These are phyloP conservation scores for Pleurostoma richardsiae DNA, from an alignment of 2,329 filamentous ascomycete genomes.

Conservation along the genomic window DNA sequence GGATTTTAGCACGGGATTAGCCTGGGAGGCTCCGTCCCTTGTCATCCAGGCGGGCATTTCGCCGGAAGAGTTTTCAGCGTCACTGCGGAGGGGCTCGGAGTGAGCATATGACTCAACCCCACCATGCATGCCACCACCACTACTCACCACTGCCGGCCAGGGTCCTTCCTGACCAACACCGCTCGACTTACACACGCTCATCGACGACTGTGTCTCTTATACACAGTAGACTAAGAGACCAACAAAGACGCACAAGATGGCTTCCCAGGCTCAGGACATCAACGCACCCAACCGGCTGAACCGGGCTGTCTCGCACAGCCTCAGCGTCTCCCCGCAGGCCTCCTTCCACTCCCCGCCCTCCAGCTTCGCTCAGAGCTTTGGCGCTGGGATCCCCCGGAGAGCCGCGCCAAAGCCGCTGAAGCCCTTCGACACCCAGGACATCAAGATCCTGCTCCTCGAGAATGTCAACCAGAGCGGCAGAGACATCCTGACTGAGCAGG, in stretches of 20 bases:
- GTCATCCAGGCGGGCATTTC: too few species aligned
- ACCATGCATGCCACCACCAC: too few species aligned
- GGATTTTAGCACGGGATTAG: too few species aligned
- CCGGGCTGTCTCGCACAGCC: constrained; percentile 48
- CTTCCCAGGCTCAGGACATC: constrained; percentile 8
- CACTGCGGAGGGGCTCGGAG: too few species aligned
- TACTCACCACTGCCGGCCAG: too few species aligned
- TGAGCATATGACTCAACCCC: too few species aligned
- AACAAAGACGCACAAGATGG: constrained; percentile 3
- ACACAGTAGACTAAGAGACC: neutral
- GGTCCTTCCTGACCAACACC: too few species aligned
- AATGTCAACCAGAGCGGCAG: constrained; percentile 91
- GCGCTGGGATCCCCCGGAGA: constrained; percentile 36
- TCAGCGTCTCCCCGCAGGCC: constrained; percentile 67
- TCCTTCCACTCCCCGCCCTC: constrained; percentile 70
- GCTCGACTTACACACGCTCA: too few species aligned
- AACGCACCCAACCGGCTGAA: constrained; percentile 1
- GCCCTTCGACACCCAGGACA: constrained; percentile 91
- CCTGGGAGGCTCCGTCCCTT: too few species aligned
- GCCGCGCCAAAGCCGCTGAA: constrained; percentile 71
- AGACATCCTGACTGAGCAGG: constrained; percentile 76
- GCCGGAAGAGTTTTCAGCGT: too few species aligned
- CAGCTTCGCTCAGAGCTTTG: constrained; percentile 41
- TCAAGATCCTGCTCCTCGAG: constrained; percentile 92
- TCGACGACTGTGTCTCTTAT: too few species aligned